Base-by-base conservation (phyloP, 768 basidiomycete species). In the Suillus clintonianus region DNA sequence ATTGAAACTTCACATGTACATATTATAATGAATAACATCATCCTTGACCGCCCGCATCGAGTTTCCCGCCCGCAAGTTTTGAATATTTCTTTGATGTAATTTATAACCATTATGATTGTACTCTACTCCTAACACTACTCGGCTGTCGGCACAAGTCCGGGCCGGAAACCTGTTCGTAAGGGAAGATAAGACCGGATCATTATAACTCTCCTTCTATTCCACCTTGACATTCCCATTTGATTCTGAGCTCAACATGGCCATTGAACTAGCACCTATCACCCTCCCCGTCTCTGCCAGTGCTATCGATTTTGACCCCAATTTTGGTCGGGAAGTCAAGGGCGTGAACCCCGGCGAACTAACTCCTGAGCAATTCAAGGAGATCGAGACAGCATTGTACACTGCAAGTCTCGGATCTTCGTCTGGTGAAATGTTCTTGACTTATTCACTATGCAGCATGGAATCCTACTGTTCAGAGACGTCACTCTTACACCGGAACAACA, bases 401-500 rank as follows among this genome's bases (percentile, higher is more conserved):
- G 92, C 92, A 55, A 24, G 64, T 55, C 59, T 14, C 48, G 39
- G 59, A 15, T 11, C 51, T 32, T 57, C 15, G 6, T 24, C 30
- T 37, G 43, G 34, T 5, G 13, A 17, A 22, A 22, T 42, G 24
- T 19, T 5, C 36, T 30, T 37, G 54, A 64, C 41, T 53, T 64
- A 32, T 24, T 4, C 24, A 51, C 62, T 27, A 27, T 53, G 36
- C 70, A 94, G 91, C 82, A 95, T 68, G 84, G 85, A 48, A 84
- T 83, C 19, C 82, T 96, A 47, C 80, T 96, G 61, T 96, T 95
- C 80, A 83, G 90, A 62, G 76, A 90, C 69, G 83, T 82, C 37
- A 77, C 83, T 36, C 74, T 95, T 27, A 84, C 87, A 5, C 93
- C 94, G 0, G 91, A 93, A 74, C 87, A 92, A 71, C 94, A 95